A percentile compares a stretch with the other conserved stretches of the same genome.
phyloP scores from a whole-genome alignment of 2,329 filamentous ascomycete species.

The Fusarium illudens region DNA sequence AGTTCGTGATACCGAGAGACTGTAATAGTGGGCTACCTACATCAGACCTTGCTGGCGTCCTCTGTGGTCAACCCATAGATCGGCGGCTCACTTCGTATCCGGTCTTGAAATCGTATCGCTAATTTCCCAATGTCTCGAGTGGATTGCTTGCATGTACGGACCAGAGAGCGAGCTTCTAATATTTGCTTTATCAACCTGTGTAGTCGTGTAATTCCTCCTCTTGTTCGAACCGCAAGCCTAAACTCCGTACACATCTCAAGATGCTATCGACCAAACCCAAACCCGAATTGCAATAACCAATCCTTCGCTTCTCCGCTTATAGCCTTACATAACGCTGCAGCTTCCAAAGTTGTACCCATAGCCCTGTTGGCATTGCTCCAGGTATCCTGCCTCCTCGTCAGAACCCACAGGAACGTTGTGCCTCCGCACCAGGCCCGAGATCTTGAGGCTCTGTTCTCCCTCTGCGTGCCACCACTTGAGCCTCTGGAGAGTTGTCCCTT shows the following conservation, averaged over 20 bases:
- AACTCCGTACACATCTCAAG: slow-evolving; percentile 11
- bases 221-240: slow-evolving; percentile 3
- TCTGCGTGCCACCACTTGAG: slow-evolving; percentile 93
- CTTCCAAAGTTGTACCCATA: slow-evolving; percentile 55
- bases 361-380: slow-evolving; percentile 71
- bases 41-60: background rate
- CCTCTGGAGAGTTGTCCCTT: slow-evolving; percentile 75
- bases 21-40: background rate
- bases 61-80: background rate
- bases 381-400: slow-evolving; percentile 79
- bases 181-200: background rate
- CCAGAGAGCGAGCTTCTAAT: background rate
- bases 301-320: background rate
- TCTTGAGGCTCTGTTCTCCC: slow-evolving; percentile 80
- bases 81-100: slow-evolving; percentile 14
- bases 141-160: background rate
- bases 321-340: slow-evolving; percentile 62
- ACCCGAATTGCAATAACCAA: background rate
- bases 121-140: slow-evolving; percentile 7
- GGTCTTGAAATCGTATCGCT: background rate
- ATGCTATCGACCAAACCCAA: slow-evolving; percentile 1
- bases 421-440: slow-evolving; percentile 76
- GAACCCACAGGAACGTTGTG: slow-evolving; percentile 65
- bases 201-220: background rate
- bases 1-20: background rate